These are phyloP conservation scores for Letharia columbiana DNA, from an alignment of 495 filamentous ascomycete genomes.

Conservation along the genomic window DNA sequence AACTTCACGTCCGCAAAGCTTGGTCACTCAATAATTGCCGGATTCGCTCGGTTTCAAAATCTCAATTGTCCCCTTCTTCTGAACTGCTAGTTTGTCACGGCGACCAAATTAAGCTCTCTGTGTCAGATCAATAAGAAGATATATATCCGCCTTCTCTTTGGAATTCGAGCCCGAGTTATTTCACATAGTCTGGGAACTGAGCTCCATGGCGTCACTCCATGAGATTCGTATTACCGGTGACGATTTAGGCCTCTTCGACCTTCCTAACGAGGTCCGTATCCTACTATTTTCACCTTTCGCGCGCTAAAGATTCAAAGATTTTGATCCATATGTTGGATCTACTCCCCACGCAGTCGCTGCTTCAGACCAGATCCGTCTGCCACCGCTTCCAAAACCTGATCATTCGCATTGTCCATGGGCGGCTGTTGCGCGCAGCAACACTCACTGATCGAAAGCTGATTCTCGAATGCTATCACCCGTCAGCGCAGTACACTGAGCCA, in stretches of 20 bases:
- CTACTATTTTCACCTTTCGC: background rate
- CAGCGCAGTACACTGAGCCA: conserved; percentile 56
- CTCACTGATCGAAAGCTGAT: conserved; percentile 56
- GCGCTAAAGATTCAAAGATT: conserved; percentile 42
- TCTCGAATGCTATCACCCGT: conserved; percentile 70
- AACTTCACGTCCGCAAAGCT: no score
- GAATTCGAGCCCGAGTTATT: background rate
- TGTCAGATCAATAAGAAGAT: no score
- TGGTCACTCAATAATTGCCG: no score
- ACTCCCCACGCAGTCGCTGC: conserved; percentile 52
- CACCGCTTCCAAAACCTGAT: conserved; percentile 59
- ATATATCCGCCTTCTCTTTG: background rate
- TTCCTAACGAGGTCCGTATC: conserved; percentile 25
- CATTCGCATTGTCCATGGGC: conserved; percentile 57
- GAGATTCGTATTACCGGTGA: background rate
- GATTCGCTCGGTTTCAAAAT: no score
- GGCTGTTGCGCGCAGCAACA: conserved; percentile 49
- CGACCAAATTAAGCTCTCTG: no score
- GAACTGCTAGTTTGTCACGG: no score
- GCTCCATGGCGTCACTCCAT: conserved; percentile 10
- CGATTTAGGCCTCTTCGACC: conserved; percentile 14
- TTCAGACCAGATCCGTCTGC: conserved; percentile 52
- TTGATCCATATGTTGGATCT: conserved; percentile 54
- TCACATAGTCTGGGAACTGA: background rate
- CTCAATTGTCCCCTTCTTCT: no score